A percentile compares a stretch with the other conserved stretches of the same genome.
phyloP scores from a whole-genome alignment of 1,284 basidiomycete genomes.

The Puccinia brachypodii region DNA sequence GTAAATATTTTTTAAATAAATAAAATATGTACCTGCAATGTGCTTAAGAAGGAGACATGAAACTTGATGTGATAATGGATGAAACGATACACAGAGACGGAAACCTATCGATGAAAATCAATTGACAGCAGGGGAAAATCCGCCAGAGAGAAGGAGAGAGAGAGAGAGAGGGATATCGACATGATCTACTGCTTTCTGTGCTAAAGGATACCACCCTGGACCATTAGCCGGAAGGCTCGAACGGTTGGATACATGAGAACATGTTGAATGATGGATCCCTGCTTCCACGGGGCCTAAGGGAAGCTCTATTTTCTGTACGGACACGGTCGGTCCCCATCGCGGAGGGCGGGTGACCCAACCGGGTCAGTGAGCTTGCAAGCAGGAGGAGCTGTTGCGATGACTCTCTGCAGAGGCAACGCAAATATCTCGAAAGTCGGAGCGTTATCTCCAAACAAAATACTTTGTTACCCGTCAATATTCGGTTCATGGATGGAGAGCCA shows the following conservation, averaged over 20 bases:
- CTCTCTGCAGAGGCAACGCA: too few species aligned
- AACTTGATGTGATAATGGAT: constrained; percentile 3
- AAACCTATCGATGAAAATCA: not conserved
- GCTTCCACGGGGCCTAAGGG: not conserved
- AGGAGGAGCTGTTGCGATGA: too few species aligned
- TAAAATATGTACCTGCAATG: not conserved
- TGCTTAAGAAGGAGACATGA: constrained; percentile 27
- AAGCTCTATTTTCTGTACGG: too few species aligned
- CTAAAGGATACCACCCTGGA: not conserved
- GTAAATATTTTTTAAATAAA: too few species aligned
- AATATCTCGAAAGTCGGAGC: too few species aligned
- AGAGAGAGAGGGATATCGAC: not conserved
- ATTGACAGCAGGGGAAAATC: constrained; percentile 12
- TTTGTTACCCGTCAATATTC: too few species aligned
- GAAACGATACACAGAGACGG: constrained; percentile 2
- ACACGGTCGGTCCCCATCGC: too few species aligned
- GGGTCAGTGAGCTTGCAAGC: too few species aligned
- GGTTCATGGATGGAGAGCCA: too few species aligned
- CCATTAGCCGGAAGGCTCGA: too few species aligned
- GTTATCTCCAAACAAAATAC: too few species aligned
- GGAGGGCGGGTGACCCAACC: too few species aligned
- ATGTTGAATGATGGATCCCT: not conserved
- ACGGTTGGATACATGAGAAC: not conserved
- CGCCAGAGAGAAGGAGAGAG: not conserved
- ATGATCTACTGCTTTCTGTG: not conserved